Conservation (phyloP, 345 rosid species). For the Arabis hirsuta region DNA sequence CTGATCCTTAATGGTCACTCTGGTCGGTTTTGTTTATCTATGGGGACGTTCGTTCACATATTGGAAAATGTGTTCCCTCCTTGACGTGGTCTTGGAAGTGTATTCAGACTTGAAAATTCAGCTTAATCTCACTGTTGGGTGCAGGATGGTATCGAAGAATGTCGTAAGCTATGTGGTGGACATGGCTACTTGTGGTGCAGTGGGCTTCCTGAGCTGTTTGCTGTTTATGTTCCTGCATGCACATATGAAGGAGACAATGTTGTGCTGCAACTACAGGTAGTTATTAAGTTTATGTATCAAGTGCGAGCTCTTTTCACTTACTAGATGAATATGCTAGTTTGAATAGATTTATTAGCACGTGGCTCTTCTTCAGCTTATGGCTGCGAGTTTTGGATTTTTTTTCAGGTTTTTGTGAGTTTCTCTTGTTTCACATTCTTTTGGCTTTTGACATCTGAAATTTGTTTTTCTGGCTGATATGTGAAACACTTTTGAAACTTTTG, state of each 20-base stretch:
- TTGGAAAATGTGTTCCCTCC: background rate
- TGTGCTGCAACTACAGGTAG: constrained; percentile 90
- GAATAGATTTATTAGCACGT: background rate
- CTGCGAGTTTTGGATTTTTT: background rate
- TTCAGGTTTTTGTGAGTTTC: constrained; percentile 14
- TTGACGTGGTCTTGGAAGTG: constrained; percentile 15
- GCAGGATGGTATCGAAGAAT: constrained; percentile 98
- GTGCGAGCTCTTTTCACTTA: background rate
- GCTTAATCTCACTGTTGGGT: constrained; percentile 30
- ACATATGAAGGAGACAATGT: constrained; percentile 98
- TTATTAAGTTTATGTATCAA: constrained; percentile 18
- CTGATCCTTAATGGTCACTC: constrained; percentile 6
- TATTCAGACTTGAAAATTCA: constrained; percentile 17
- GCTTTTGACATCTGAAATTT: constrained; percentile 2
- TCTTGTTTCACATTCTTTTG: background rate
- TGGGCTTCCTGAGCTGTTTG: constrained; percentile 97
- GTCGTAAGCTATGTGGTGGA: constrained; percentile 97
- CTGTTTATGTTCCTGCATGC: constrained; percentile 93
- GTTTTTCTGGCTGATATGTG: background rate
- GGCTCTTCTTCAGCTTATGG: constrained; percentile 19
- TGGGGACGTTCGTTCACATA: background rate
- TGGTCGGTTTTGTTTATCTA: constrained; percentile 2
- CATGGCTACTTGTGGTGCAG: constrained; percentile 95
- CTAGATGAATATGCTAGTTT: constrained; percentile 4
- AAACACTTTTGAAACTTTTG: background rate